phyloP scores from a whole-genome alignment of 192 early-diverging fungal genomes.

The Backusella tarrabulga region DNA sequence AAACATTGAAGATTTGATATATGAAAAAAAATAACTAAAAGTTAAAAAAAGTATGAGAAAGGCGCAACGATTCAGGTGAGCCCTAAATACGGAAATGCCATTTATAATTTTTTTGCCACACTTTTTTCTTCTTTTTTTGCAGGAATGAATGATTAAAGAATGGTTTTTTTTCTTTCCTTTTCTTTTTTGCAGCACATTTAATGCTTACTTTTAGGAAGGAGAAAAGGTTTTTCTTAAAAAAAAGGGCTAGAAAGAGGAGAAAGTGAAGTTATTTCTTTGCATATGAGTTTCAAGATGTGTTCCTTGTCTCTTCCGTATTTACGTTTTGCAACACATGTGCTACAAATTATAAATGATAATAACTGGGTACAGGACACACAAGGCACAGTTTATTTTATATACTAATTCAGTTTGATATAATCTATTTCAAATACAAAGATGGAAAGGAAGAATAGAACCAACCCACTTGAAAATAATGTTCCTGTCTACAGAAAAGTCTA shows the following conservation, averaged over 20 bases:
- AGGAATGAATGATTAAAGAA: not conserved
- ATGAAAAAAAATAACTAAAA: not conserved
- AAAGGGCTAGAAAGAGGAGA: not conserved
- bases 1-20: not conserved
- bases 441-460: not conserved
- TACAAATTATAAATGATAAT: slow-evolving; percentile 4
- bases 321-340: not conserved
- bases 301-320: not conserved
- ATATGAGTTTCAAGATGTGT: not conserved
- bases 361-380: not conserved
- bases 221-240: not conserved
- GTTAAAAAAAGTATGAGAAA: not conserved
- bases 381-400: not conserved
- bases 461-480: not conserved
- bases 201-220: not conserved
- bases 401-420: not conserved
- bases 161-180: not conserved
- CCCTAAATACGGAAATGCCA: not conserved
- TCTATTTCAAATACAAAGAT: not conserved
- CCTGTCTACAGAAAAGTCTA: not conserved
- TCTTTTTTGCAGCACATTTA: not conserved
- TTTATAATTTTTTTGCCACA: not conserved
- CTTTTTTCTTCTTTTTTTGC: not conserved
- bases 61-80: not conserved
- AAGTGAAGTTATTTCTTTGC: not conserved